Evolutionary conservation across 495 filamentous ascomycete genomes (phyloP).

Genomic region (Clohesyomyces aquaticus): DNA sequence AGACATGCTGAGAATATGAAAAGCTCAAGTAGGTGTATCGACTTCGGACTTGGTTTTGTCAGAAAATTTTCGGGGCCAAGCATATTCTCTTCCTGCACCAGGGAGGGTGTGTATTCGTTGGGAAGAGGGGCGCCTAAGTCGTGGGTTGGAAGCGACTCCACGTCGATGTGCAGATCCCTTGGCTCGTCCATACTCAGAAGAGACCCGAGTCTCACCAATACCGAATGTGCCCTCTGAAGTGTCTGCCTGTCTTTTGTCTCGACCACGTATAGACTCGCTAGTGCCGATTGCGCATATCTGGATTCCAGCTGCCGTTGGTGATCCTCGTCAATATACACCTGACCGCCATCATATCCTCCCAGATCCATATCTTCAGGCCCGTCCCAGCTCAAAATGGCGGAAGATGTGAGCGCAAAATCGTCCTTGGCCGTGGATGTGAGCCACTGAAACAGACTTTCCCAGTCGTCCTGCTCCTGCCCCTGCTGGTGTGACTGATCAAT

Average conservation of each 20-base stretch:
- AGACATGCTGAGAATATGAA: conserved; percentile 70
- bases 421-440: conserved; percentile 66
- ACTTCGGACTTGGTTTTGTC: conserved; percentile 64
- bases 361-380: conserved; percentile 80
- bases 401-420: conserved; percentile 53
- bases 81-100: conserved; percentile 59
- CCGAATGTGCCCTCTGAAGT: conserved; percentile 63
- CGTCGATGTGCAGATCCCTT: conserved; percentile 45
- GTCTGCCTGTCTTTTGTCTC: conserved; percentile 61
- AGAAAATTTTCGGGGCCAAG: conserved; percentile 66
- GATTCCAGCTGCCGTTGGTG: conserved; percentile 58
- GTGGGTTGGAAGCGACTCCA: conserved; percentile 41
- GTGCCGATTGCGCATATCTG: conserved; percentile 71
- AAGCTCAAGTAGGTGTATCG: conserved; percentile 67
- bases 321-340: conserved; percentile 55
- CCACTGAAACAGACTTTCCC: conserved; percentile 82
- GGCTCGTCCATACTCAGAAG: conserved; percentile 64
- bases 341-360: conserved; percentile 64
- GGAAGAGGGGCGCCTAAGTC: conserved; percentile 46
- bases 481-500: not conserved
- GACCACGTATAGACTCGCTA: conserved; percentile 74
- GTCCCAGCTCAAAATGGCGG: conserved; percentile 73
- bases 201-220: conserved; percentile 62
- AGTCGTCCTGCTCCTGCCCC: conserved; percentile 54
- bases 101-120: conserved; percentile 50